Evolutionary conservation across 2,329 filamentous ascomycete species (phyloP).

Genomic region (Sarocladium kiliense): DNA sequence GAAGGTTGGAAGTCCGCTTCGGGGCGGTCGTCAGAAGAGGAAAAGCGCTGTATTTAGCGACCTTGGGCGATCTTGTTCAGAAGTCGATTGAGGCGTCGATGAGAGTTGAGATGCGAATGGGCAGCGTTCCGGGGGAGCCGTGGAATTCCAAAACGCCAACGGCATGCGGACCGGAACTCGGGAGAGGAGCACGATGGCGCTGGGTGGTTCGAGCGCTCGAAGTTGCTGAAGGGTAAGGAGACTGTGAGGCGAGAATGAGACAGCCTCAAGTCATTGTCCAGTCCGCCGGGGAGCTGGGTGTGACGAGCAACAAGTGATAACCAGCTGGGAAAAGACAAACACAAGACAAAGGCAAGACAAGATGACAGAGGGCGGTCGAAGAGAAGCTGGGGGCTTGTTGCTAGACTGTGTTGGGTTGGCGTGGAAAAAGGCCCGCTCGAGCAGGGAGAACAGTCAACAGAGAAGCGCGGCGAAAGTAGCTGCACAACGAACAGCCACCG

Average conservation of each 20-base stretch:
- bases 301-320: background rate
- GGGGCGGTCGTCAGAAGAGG: background rate
- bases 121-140: background rate
- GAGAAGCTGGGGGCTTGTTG: background rate
- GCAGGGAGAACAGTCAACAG: background rate
- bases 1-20: background rate
- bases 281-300: background rate
- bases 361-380: background rate
- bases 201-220: background rate
- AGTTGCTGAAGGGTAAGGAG: background rate
- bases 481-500: too few species aligned
- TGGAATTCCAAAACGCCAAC: background rate
- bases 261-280: constrained; percentile 4
- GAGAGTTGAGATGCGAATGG: background rate
- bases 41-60: background rate
- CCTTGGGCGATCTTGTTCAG: background rate
- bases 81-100: background rate
- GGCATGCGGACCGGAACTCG: background rate
- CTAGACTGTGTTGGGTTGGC: constrained; percentile 4
- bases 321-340: background rate
- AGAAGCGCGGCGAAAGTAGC: too few species aligned
- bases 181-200: background rate
- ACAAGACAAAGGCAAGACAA: background rate
- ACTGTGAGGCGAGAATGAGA: background rate
- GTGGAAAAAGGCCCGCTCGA: background rate